Evolutionary conservation across 202 grass and related monocot species (phyloP).

Genomic region (Eragrostis tef): DNA sequence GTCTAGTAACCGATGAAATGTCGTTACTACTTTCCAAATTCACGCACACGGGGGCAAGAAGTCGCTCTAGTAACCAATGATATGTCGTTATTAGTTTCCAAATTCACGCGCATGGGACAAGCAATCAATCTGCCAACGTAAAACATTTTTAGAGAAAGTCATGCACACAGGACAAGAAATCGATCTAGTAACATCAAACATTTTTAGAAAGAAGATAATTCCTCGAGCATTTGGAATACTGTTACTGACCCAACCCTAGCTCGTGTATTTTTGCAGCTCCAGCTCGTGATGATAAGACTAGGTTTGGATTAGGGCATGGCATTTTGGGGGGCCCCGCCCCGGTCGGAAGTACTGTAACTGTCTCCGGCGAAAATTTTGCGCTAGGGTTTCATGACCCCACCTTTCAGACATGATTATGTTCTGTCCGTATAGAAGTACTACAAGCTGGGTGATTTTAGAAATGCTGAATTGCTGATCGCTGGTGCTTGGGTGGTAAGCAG

Average conservation of each 20-base stretch:
- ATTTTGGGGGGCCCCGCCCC: slow-evolving; percentile 4
- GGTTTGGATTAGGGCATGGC: slow-evolving; percentile 38
- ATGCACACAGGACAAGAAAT: no score
- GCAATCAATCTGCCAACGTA: no score
- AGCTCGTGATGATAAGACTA: slow-evolving; percentile 8
- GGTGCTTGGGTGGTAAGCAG: neutral
- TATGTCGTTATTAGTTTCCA: no score
- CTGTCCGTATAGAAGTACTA: neutral
- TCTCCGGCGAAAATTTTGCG: neutral
- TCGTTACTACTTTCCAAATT: no score
- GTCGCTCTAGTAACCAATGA: no score
- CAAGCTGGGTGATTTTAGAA: slow-evolving; percentile 13
- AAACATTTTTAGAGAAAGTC: no score
- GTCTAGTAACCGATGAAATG: neutral
- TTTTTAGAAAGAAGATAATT: slow-evolving; percentile 16
- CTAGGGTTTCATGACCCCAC: slow-evolving; percentile 42
- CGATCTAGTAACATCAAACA: neutral
- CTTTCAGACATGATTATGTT: neutral
- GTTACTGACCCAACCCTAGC: slow-evolving; percentile 47
- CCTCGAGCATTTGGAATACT: neutral
- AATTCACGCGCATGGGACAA: no score
- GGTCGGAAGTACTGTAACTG: neutral
- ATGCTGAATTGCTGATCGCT: neutral
- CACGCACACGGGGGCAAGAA: no score
- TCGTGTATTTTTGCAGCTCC: neutral